Base-by-base conservation (phyloP, 2,329 filamentous ascomycete species). In the Talaromyces funiculosus region DNA sequence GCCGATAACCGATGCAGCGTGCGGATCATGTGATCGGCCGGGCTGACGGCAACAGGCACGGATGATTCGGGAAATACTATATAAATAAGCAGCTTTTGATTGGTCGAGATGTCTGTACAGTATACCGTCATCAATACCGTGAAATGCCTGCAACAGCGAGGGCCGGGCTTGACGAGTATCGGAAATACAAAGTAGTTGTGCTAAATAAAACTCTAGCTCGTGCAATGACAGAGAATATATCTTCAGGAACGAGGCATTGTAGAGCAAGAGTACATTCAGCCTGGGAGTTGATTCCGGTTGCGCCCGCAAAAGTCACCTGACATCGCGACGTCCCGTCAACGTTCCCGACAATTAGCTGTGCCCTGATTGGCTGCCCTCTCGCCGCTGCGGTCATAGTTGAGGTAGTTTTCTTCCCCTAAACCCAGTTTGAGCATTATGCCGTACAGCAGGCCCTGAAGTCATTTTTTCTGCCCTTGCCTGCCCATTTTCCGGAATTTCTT, bases 321-420 rank as follows among this genome's bases (percentile, higher is more conserved):
- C 29, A 51, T 33, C 14, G 22, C 42, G 42, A n/a, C 22, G 14
- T 26, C 3, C 45, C 8, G 26, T 2, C 29, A 49, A 16, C 16
- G 24, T 9, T 33, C 14, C 65, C 63, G 72, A 67, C 37, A 73
- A 75, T 72, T 71, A 73, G 68, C 68, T 33, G 3, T 3, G 0
- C 60, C n/a, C 60, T 75, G 71, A 75, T 75, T 75, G 73, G 73
- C 49, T 37, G 24, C 22, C 57, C 3, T 2, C 16, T 40, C 58
- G 59, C 74, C 71, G 73, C 72, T 61, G 62, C 61, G 61, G 53
- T 64, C 63, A 67, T 66, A 74, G n/a, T n/a, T n/a, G n/a, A n/a
- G n/a, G n/a, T n/a, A n/a, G 73, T 72, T 69, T 67, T 64, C 64
- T 29, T 69, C 66, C 66, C 57, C 47, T 68, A 67, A 49, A 58